phyloP scores from a whole-genome alignment of 2,329 filamentous ascomycete species.

The Sarocladiaceae sp. region DNA sequence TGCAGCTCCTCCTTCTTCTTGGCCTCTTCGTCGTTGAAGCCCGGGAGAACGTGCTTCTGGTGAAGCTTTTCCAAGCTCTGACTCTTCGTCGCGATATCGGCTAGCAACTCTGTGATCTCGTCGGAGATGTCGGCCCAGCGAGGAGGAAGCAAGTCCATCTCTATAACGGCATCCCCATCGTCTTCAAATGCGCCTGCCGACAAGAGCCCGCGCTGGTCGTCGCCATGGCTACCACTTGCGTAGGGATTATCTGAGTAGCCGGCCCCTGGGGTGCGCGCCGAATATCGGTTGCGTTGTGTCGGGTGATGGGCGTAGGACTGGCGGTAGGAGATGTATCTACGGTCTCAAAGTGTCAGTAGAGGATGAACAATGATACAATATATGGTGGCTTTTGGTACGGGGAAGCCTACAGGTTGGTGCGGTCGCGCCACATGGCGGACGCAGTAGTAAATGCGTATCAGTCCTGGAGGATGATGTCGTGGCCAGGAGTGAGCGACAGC shows the following conservation, averaged over 20 bases:
- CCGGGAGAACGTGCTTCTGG: constrained; percentile 92
- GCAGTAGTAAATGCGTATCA: constrained; percentile 18
- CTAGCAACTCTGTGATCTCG: constrained; percentile 78
- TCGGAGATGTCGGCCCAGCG: constrained; percentile 95
- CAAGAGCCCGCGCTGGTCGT: constrained; percentile 71
- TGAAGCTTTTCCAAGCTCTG: constrained; percentile 85
- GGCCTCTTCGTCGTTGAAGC: constrained; percentile 91
- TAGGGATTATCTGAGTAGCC: constrained; percentile 52
- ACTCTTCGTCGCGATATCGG: constrained; percentile 74
- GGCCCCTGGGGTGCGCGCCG: constrained; percentile 38
- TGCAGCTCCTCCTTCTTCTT: constrained; percentile 81
- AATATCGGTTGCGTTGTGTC: constrained; percentile 71
- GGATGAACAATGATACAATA: constrained; percentile 19
- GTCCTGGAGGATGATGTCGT: not conserved
- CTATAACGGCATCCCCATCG: constrained; percentile 90
- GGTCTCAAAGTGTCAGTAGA: constrained; percentile 9
- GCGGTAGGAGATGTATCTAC: constrained; percentile 94
- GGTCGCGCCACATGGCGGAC: constrained; percentile 95
- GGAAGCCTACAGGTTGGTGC: constrained; percentile 82
- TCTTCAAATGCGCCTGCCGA: constrained; percentile 71
- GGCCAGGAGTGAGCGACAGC: no score
- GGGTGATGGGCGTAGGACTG: constrained; percentile 97
- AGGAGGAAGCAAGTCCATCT: constrained; percentile 94
- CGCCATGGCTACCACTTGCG: constrained; percentile 44
- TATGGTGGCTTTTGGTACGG: constrained; percentile 8